phyloP scores from a whole-genome alignment of 768 basidiomycete species.

The Lepiota brunneoincarnata region DNA sequence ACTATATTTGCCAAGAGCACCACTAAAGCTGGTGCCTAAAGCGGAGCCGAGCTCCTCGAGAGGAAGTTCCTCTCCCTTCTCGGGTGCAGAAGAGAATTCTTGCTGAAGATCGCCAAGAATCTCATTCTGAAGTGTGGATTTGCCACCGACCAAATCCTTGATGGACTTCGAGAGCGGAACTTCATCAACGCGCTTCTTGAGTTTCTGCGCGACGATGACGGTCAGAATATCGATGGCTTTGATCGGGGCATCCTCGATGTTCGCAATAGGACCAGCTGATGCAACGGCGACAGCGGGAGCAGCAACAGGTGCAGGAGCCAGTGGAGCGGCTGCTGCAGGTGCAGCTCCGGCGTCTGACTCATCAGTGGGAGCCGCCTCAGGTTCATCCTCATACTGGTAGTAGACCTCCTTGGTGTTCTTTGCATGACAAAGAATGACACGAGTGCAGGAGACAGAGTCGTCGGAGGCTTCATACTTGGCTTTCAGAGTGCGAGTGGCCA shows the following conservation, averaged over 20 bases:
- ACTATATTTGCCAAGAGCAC: slow-evolving; percentile 92
- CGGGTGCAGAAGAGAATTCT: slow-evolving; percentile 92
- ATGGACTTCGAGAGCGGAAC: slow-evolving; percentile 90
- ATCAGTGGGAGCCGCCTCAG: slow-evolving; percentile 36
- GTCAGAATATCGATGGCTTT: slow-evolving; percentile 87
- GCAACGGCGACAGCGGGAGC: slow-evolving; percentile 41
- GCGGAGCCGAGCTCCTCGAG: slow-evolving; percentile 93
- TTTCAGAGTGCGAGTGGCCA: slow-evolving; percentile 88
- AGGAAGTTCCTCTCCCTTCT: slow-evolving; percentile 97
- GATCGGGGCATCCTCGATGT: slow-evolving; percentile 87
- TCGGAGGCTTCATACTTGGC: slow-evolving; percentile 92
- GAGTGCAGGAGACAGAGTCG: slow-evolving; percentile 74
- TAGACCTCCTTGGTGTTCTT: slow-evolving; percentile 98
- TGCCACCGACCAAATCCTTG: slow-evolving; percentile 98
- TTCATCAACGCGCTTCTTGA: slow-evolving; percentile 93
- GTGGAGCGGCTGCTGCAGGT: slow-evolving; percentile 32
- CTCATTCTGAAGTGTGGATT: slow-evolving; percentile 98
- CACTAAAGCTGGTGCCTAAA: slow-evolving; percentile 75
- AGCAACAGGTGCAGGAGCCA: slow-evolving; percentile 39
- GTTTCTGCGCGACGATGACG: slow-evolving; percentile 92
- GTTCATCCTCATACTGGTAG: slow-evolving; percentile 94
- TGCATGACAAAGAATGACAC: slow-evolving; percentile 87
- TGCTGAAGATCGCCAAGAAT: slow-evolving; percentile 95
- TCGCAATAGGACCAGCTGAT: slow-evolving; percentile 61
- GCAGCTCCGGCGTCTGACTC: slow-evolving; percentile 32